phyloP scores from a whole-genome alignment of 345 rosid genomes.

The Populus pruinosa region DNA sequence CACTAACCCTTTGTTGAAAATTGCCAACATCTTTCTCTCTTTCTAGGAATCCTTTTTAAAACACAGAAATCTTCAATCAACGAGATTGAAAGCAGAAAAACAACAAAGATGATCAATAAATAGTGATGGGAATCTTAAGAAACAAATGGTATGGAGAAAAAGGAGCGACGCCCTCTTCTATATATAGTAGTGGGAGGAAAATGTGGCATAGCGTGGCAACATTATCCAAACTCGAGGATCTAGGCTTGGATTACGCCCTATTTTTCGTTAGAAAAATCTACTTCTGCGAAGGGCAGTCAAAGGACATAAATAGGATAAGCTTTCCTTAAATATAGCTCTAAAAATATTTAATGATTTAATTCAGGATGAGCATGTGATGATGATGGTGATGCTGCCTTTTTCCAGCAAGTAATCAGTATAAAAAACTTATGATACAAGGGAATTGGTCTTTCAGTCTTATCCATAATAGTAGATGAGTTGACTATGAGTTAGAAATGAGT shows the following conservation, averaged over 20 bases:
- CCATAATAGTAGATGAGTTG: neutral
- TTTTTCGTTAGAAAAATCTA: neutral
- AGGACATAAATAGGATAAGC: neutral
- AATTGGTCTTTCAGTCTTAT: conserved; percentile 13
- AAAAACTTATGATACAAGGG: neutral
- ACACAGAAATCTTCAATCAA: neutral
- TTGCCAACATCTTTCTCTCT: conserved; percentile 68
- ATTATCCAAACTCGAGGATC: conserved; percentile 31
- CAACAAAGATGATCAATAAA: neutral
- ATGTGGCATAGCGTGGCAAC: conserved; percentile 24
- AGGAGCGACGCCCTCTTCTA: neutral
- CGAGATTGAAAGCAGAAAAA: neutral
- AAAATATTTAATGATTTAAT: neutral
- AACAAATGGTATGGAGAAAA: neutral
- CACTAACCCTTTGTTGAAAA: conserved; percentile 69
- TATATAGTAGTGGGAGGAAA: conserved; percentile 7
- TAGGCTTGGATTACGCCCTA: conserved; percentile 4
- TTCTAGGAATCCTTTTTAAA: neutral
- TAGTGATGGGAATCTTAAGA: neutral
- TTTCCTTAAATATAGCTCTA: neutral
- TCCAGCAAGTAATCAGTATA: neutral
- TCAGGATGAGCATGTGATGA: neutral
- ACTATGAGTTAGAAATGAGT: neutral
- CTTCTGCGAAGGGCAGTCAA: neutral
- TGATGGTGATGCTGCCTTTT: neutral